Base-by-base conservation (phyloP, 805 yeast species). In the Saturnispora kantuleensis region DNA sequence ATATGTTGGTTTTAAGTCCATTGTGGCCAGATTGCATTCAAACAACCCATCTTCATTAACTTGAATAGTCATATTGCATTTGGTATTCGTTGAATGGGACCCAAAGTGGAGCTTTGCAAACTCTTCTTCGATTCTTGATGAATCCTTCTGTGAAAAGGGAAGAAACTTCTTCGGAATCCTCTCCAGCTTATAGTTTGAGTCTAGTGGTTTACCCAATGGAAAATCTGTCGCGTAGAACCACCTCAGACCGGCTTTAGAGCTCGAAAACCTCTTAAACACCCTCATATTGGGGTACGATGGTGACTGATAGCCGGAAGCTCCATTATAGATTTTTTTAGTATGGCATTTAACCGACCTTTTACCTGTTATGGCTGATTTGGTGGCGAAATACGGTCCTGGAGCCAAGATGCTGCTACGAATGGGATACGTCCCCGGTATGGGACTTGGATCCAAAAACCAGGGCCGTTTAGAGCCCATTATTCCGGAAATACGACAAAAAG, bases 191-290 rank as follows among this genome's bases (percentile, higher is more conserved):
- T 82, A 84, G 15, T 70, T 58, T 50, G 68, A 70, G 62, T 79
- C 74, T 17, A 58, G 66, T 1, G 95, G 95, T 61, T 83, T 84
- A 8, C 75, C 62, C 10, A 67, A 59, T 1, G 96, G 95, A 6
- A 78, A 61, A 57, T 86, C 96, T 0, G 87, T 79, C 2, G 95
- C 90, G 54, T 86, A 82, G 58, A 76, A 87, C 97, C 97, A 88
- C 49, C 70, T 55, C 5, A 55, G 49, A 1, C 42, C 45, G 3
- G 35, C 31, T 3, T 32, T 35, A 7, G 34, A 38, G 16, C 42
- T 35, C 6, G 26, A 39, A 15, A 42, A 32, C 13, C 30, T 34
- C 9, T 18, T 17, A 29, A 26, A 26, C 12, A 33, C 16, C 10
- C 18, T 31, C 11, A 8, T 29, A 12, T 12, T 21, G 26, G 26